Percentiles rank a stretch among this genome's conserved stretches.
These are phyloP conservation scores for Blastobotrys petasosporus DNA, from an alignment of 1,139 yeast species.

Conservation along the genomic window DNA sequence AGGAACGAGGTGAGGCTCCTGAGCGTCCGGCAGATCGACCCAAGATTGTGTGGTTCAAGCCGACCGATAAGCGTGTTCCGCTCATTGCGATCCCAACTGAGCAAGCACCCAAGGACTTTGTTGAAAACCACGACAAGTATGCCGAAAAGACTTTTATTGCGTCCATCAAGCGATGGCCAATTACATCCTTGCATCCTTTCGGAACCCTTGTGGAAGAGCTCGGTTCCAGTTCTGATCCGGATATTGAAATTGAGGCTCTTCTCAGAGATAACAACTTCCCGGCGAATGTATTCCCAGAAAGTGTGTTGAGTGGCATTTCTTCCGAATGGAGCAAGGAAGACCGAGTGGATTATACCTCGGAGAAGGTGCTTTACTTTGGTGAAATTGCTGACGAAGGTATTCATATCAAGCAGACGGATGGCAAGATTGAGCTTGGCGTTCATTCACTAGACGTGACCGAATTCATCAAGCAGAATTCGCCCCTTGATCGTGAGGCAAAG, in stretches of 20 bases:
- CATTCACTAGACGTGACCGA: slow-evolving; percentile 78
- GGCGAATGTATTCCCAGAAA: slow-evolving; percentile 67
- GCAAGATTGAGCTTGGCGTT: slow-evolving; percentile 65
- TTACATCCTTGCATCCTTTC: slow-evolving; percentile 94
- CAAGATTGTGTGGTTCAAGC: slow-evolving; percentile 97
- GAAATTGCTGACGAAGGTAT: slow-evolving; percentile 72
- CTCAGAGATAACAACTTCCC: slow-evolving; percentile 88
- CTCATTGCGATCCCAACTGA: slow-evolving; percentile 97
- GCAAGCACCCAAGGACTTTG: slow-evolving; percentile 94
- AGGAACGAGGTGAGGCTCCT: slow-evolving; percentile 36
- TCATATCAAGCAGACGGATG: slow-evolving; percentile 59
- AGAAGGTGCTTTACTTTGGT: slow-evolving; percentile 60
- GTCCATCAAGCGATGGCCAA: slow-evolving; percentile 97
- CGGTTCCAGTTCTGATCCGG: slow-evolving; percentile 72
- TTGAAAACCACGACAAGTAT: slow-evolving; percentile 82
- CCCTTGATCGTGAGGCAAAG: slow-evolving; percentile 82
- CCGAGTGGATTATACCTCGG: slow-evolving; percentile 57
- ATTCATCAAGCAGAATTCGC: slow-evolving; percentile 63
- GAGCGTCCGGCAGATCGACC: slow-evolving; percentile 49
- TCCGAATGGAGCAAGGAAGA: slow-evolving; percentile 33
- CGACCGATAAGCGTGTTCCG: slow-evolving; percentile 96
- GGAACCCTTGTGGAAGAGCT: slow-evolving; percentile 87
- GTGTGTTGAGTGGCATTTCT: slow-evolving; percentile 37
- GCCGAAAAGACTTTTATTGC: slow-evolving; percentile 84
- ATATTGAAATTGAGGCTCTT: slow-evolving; percentile 82